Percentiles rank a stretch among this genome's conserved stretches.
Conservation (phyloP, 2,329 filamentous ascomycete genomes). For the Alternaria gaisen region DNA sequence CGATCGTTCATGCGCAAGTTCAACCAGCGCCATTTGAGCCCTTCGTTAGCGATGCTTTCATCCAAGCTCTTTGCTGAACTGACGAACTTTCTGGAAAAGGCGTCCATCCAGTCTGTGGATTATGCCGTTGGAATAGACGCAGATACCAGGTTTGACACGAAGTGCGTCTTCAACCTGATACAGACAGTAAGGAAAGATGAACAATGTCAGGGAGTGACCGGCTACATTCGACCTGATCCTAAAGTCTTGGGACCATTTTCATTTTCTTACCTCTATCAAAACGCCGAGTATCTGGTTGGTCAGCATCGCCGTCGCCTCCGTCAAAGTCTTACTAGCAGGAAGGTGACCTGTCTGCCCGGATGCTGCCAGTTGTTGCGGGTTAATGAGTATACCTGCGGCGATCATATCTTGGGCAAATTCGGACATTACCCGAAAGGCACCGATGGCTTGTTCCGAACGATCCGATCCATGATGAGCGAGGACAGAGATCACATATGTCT, state of each 20-base stretch:
- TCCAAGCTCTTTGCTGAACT: constrained; percentile 6
- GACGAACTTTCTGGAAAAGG: not conserved
- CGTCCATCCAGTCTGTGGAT: constrained; percentile 3
- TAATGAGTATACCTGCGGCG: constrained; percentile 6
- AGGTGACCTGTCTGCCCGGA: constrained; percentile 11
- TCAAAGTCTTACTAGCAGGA: constrained; percentile 12
- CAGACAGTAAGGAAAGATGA: constrained; percentile 15
- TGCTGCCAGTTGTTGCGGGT: constrained; percentile 11
- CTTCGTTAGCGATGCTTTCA: constrained; percentile 4
- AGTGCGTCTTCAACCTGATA: constrained; percentile 7
- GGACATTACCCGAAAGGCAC: constrained; percentile 7
- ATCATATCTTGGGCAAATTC: constrained; percentile 8
- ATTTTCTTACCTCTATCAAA: constrained; percentile 9
- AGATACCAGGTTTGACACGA: constrained; percentile 9
- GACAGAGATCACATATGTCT: constrained; percentile 16
- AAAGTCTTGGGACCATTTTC: not conserved
- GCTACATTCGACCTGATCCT: constrained; percentile 8
- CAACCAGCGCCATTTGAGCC: constrained; percentile 6
- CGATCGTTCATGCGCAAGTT: constrained; percentile 12
- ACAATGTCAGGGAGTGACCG: constrained; percentile 1
- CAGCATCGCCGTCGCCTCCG: constrained; percentile 12
- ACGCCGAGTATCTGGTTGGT: constrained; percentile 13
- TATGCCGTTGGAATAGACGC: constrained; percentile 13
- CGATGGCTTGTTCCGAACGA: constrained; percentile 13
- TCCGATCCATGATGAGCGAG: constrained; percentile 13